A percentile compares a stretch with the other conserved stretches of the same genome.
Evolutionary conservation across 129 eudicot genomes (phyloP).

Genomic region (Sambucus nigra): DNA sequence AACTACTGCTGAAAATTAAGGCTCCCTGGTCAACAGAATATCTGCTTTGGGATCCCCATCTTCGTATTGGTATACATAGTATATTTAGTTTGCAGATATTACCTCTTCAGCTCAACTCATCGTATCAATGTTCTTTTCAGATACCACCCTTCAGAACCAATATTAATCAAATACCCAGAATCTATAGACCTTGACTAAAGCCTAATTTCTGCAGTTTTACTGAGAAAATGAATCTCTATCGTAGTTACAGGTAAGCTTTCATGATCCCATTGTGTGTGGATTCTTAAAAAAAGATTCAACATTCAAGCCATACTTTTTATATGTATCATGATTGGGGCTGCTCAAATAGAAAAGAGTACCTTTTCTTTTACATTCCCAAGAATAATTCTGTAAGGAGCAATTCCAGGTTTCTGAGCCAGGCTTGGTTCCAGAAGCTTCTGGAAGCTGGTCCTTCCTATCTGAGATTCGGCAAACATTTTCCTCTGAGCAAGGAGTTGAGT

Average conservation of each 20-base stretch:
- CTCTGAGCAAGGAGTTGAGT: conserved; percentile 50
- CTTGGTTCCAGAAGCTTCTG: conserved; percentile 93
- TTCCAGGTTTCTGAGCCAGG: conserved; percentile 55
- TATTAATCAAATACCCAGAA: too few species aligned
- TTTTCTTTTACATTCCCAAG: conserved; percentile 87
- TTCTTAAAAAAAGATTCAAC: neutral
- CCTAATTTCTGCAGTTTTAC: too few species aligned
- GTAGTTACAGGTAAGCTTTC: neutral
- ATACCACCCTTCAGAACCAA: too few species aligned
- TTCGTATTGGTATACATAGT: too few species aligned
- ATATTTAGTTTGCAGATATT: too few species aligned
- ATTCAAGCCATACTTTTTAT: neutral
- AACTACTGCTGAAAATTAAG: too few species aligned
- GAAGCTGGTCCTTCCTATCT: conserved; percentile 66
- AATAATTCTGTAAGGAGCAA: conserved; percentile 86
- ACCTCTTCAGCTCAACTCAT: too few species aligned
- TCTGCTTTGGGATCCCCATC: too few species aligned
- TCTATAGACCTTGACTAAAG: too few species aligned
- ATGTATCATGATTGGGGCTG: neutral
- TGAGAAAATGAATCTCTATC: too few species aligned
- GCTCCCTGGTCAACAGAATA: too few species aligned
- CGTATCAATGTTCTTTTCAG: too few species aligned
- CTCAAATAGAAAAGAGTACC: conserved; percentile 31
- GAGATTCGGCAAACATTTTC: conserved; percentile 59
- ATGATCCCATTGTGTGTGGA: neutral